Evolutionary conservation across 805 yeast species (phyloP).

Genomic region (Metschnikowia shivogae): DNA sequence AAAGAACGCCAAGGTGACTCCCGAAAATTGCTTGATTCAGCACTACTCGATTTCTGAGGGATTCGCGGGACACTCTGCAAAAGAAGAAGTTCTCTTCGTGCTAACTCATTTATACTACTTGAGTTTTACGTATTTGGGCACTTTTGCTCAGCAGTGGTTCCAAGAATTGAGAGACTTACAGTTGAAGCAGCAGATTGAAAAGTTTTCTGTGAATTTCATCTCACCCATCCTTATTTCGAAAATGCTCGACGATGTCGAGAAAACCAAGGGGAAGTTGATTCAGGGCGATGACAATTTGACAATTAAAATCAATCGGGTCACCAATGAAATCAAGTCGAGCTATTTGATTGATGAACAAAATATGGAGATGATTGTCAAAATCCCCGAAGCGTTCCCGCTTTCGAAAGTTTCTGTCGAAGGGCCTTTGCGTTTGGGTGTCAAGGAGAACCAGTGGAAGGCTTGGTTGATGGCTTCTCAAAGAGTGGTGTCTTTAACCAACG

Average conservation of each 20-base stretch:
- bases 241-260: conserved; percentile 51
- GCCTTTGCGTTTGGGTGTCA: conserved; percentile 77
- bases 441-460: conserved; percentile 89
- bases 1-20: conserved; percentile 11
- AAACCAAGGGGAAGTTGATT: conserved; percentile 32
- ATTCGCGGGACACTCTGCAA: conserved; percentile 18
- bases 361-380: conserved; percentile 68
- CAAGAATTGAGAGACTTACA: conserved; percentile 64
- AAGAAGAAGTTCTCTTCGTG: conserved; percentile 36
- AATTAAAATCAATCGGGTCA: conserved; percentile 56
- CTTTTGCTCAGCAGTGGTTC: conserved; percentile 65
- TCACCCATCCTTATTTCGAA: conserved; percentile 60
- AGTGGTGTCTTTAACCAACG: conserved; percentile 69
- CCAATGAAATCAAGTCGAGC: conserved; percentile 65
- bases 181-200: conserved; percentile 55
- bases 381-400: conserved; percentile 79
- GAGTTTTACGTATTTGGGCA: conserved; percentile 49
- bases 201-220: conserved; percentile 54
- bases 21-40: conserved; percentile 18
- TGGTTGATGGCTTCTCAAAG: conserved; percentile 92
- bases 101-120: conserved; percentile 50
- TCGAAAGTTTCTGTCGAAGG: conserved; percentile 73
- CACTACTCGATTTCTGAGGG: conserved; percentile 21
- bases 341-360: conserved; percentile 84
- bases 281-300: conserved; percentile 43